Percentiles rank a stretch among this genome's conserved stretches.
Evolutionary conservation across 139 green algal species (phyloP).

Genomic region (Chlamydomonas asymmetrica): DNA sequence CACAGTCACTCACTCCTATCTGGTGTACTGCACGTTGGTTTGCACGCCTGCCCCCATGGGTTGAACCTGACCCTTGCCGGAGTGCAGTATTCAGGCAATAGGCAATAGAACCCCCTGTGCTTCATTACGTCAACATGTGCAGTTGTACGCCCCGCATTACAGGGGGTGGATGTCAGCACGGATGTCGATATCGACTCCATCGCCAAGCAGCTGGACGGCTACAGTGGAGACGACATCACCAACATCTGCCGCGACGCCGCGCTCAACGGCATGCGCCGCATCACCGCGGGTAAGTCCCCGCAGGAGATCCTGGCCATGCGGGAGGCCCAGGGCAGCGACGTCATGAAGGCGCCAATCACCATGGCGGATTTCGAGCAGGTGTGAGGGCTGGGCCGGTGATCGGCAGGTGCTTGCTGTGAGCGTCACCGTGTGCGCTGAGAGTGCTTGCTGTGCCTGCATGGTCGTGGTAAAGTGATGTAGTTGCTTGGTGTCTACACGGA

Average conservation of each 20-base stretch:
- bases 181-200: slow-evolving; percentile 78
- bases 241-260: slow-evolving; percentile 90
- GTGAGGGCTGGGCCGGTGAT: not conserved
- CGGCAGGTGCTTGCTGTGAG: not conserved
- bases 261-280: slow-evolving; percentile 88
- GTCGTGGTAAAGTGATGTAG: not conserved
- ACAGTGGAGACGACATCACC: slow-evolving; percentile 89
- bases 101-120: no score
- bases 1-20: not conserved
- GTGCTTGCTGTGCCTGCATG: not conserved
- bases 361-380: not conserved
- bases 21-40: no score
- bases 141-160: not conserved
- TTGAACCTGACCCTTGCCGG: no score
- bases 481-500: not conserved
- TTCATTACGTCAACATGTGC: no score
- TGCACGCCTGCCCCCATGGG: no score
- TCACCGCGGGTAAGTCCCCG: slow-evolving; percentile 73
- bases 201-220: slow-evolving; percentile 70
- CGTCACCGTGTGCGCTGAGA: not conserved
- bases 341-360: slow-evolving; percentile 33
- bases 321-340: slow-evolving; percentile 52
- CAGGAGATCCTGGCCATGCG: slow-evolving; percentile 65
- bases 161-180: slow-evolving; percentile 63
- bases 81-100: no score